Base-by-base conservation (phyloP, 352 stramenopile genomes). In the Thraustochytrium sp. region DNA sequence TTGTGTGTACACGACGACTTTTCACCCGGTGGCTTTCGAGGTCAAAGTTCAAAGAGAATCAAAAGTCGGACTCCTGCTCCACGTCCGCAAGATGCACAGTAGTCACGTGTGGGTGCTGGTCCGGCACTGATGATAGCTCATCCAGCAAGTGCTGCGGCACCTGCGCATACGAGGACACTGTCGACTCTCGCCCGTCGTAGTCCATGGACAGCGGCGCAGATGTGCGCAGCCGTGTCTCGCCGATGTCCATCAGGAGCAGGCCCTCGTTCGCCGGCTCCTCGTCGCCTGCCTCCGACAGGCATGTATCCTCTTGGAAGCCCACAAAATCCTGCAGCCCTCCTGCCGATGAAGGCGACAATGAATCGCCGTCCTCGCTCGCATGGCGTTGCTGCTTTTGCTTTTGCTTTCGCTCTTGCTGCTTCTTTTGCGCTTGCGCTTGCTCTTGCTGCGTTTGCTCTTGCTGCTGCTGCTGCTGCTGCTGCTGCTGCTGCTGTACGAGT, bases 111-210 rank as follows among this genome's bases (percentile, higher is more conserved):
- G 26, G 8, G 18, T 53, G 16, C 13, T 23, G 2, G 23, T 23
- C 8, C 31, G 23, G 21, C 2, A 40, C 21, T 0, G 9, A 74
- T 37, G 13, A 26, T 26, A 78, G 13, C 65, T 80, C 68, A 16
- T 80, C 68, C 5, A 61, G 26, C 23, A 80, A 34, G 34, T 80
- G 68, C 48, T 16, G 26, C 2, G 68, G 68, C 18, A 80, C 68
- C 42, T 64, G 29, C 3, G 68, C 68, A 34, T 63, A 80, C 23
- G 68, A 80, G 18, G 68, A 80, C 8, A 63, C 68, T 2, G 48
- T 64, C 34, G 68, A 80, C 37, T 80, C 68, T 0, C n/a, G 18
- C 5, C 53, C 68, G 38, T 80, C 68, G 29, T 75, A 62, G 65
- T 36, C 64, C 18, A 55, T 77, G 23, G 23, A 55, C 29, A 36